phyloP scores from a whole-genome alignment of 2,329 filamentous ascomycete genomes.

The Xylaria sp. region DNA sequence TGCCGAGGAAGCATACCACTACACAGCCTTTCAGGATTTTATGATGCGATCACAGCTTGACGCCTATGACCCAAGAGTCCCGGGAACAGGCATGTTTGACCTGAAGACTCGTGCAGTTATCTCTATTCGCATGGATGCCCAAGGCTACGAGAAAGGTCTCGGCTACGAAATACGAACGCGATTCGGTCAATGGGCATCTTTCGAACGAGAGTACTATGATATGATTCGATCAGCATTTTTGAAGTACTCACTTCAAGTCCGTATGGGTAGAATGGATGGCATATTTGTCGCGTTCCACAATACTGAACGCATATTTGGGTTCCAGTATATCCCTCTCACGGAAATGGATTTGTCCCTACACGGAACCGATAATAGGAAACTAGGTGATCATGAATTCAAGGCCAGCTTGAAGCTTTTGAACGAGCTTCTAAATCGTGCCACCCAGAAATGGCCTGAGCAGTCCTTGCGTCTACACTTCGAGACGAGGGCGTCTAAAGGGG shows the following conservation, averaged over 20 bases:
- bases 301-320: conserved; percentile 92
- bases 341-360: conserved; percentile 96
- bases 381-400: conserved; percentile 89
- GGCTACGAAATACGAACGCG: conserved; percentile 87
- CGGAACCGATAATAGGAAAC: conserved; percentile 69
- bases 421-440: conserved; percentile 79
- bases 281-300: conserved; percentile 99
- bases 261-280: conserved; percentile 98
- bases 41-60: conserved; percentile 96
- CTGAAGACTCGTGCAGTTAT: conserved; percentile 94
- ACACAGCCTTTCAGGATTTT: conserved; percentile 85
- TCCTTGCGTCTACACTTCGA: conserved; percentile 86
- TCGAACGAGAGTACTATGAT: conserved; percentile 94
- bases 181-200: conserved; percentile 87
- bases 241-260: conserved; percentile 95
- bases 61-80: conserved; percentile 84
- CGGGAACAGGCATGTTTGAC: conserved; percentile 94
- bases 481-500: conserved; percentile 65
- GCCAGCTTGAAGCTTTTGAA: conserved; percentile 83
- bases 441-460: conserved; percentile 76
- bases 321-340: conserved; percentile 87
- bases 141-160: conserved; percentile 75
- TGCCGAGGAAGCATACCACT: conserved; percentile 84
- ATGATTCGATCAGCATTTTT: conserved; percentile 95
- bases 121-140: conserved; percentile 87